These are phyloP conservation scores for Alnus rubra DNA, from an alignment of 306 rosid species.

Conservation along the genomic window DNA sequence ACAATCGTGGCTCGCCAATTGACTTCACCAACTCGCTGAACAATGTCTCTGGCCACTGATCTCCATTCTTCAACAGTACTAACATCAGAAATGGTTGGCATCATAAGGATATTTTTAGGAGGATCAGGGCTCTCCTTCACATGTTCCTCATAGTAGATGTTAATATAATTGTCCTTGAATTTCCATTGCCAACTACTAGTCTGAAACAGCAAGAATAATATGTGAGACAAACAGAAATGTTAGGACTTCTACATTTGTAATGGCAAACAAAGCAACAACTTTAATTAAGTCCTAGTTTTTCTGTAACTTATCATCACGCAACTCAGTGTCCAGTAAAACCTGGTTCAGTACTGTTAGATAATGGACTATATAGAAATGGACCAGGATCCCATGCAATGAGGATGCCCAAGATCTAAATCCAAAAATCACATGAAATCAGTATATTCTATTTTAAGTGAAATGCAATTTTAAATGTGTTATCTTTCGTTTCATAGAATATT, in stretches of 20 bases:
- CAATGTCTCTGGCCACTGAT: slow-evolving; percentile 69
- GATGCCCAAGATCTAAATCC: no score
- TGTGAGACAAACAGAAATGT: slow-evolving; percentile 12
- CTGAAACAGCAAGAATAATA: slow-evolving; percentile 39
- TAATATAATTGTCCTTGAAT: slow-evolving; percentile 63
- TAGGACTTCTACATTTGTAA: slow-evolving; percentile 8
- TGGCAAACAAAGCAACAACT: slow-evolving; percentile 1
- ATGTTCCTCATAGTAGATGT: slow-evolving; percentile 85
- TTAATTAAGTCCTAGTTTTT: not conserved
- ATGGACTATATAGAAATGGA: not conserved
- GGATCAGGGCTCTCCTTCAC: slow-evolving; percentile 55
- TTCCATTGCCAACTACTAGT: slow-evolving; percentile 90
- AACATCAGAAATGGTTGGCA: slow-evolving; percentile 95
- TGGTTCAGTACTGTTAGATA: not conserved
- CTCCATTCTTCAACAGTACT: slow-evolving; percentile 99
- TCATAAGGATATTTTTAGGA: slow-evolving; percentile 69
- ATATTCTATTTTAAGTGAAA: not conserved
- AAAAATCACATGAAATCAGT: not conserved
- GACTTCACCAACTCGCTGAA: slow-evolving; percentile 55
- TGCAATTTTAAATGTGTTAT: not conserved
- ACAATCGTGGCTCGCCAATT: slow-evolving; percentile 83
- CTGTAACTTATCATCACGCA: not conserved
- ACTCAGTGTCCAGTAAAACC: not conserved
- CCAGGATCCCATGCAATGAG: no score
- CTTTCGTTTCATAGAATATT: not conserved